Base-by-base conservation (phyloP, 495 filamentous ascomycete species). In the Amniculicola lignicola region DNA sequence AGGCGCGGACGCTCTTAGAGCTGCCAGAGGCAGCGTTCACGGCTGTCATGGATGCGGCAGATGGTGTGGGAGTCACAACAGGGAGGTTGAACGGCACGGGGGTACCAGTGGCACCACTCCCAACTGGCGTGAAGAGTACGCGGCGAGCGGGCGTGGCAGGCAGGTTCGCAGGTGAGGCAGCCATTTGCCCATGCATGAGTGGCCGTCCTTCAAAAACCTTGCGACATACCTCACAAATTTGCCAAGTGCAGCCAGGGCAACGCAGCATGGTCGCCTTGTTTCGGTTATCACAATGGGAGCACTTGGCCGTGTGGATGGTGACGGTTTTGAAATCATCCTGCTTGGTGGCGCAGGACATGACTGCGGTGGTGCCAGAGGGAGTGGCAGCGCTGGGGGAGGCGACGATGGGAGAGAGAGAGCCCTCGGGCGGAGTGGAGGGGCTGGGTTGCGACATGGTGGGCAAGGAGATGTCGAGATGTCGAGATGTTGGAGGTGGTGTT, bases 241-340 rank as follows among this genome's bases (percentile, higher is more conserved):
- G 44, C 15, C 29, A 64, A 10, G 55, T 56, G 35, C 61, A 64
- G n/a, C 42, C 47, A 11, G 42, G 44, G 33, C 61, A 64, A 12
- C 56, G 50, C 1, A 45, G 57, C 40, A 64, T 56, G 4, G 16
- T 27, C 11, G 18, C 28, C 36, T 12, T 46, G 27, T 64, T 64
- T 31, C 48, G 53, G 7, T 19, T 10, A 12, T 62, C 54, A 48
- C 54, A 58, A 7, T 42, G 33, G 12, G 51, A 27, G 40, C 61
- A 64, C 33, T 64, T 64, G 1, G 61, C 56, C 3, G 61, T 64
- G 38, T 64, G 60, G 24, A 63, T 63, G 0, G 1, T 27, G 15
- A 63, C 37, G 12, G 37, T 47, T 4, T 23, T 11, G 57, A 41
- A 60, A 2, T 6, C 4, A 12, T n/a, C 3, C 1, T 41, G 15